Conservation (phyloP, 2,329 filamentous ascomycete species). For the Fusarium newnesense region DNA sequence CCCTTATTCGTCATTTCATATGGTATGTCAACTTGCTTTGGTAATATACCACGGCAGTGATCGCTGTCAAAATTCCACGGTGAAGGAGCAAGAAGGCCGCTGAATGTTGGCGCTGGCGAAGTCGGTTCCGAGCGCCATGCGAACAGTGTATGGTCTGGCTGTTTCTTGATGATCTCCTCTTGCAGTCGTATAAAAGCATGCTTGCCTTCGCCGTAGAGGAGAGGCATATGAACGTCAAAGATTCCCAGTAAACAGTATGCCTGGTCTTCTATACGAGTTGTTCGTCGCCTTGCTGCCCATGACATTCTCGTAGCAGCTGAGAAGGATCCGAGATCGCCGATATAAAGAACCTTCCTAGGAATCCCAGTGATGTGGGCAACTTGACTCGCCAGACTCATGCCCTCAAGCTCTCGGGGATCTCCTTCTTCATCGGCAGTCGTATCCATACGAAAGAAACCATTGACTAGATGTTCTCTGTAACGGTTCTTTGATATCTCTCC, state of each 20-base stretch:
- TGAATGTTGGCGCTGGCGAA: background rate
- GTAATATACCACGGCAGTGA: background rate
- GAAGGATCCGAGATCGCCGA: slow-evolving; percentile 14
- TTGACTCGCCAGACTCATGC: background rate
- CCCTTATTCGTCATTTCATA: slow-evolving; percentile 23
- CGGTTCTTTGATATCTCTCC: slow-evolving; percentile 37
- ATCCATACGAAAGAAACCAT: background rate
- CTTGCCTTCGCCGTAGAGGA: slow-evolving; percentile 45
- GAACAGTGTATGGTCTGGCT: slow-evolving; percentile 6
- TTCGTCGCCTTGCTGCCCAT: slow-evolving; percentile 43
- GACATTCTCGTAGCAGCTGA: slow-evolving; percentile 36
- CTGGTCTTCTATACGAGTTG: slow-evolving; percentile 42
- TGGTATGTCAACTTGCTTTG: background rate
- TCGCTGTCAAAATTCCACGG: background rate
- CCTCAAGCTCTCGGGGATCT: background rate
- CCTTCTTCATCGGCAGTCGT: background rate
- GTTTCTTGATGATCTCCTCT: slow-evolving; percentile 36
- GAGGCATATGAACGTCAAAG: slow-evolving; percentile 46
- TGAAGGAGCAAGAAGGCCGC: slow-evolving; percentile 16
- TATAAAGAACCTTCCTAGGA: slow-evolving; percentile 14
- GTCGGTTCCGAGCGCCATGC: background rate
- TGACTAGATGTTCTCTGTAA: background rate
- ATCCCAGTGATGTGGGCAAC: slow-evolving; percentile 41
- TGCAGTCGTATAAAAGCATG: slow-evolving; percentile 39
- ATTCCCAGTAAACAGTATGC: slow-evolving; percentile 47